A percentile compares a stretch with the other conserved stretches of the same genome.
phyloP scores from a whole-genome alignment of 2,329 filamentous ascomycete genomes.

The Mariannaea sp. region DNA sequence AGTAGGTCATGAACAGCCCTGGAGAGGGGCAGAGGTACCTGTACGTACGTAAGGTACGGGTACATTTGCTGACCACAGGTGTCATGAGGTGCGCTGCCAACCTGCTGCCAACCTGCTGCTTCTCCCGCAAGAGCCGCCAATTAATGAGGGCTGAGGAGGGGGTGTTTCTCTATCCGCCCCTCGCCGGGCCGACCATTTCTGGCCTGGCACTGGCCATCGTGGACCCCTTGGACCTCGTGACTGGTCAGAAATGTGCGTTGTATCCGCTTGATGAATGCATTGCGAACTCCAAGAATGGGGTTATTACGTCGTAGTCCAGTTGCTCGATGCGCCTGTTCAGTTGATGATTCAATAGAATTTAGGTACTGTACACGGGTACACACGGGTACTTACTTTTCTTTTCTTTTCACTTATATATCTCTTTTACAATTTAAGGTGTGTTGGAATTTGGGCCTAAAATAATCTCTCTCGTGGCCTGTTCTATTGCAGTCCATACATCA shows the following conservation, averaged over 20 bases:
- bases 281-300: background rate
- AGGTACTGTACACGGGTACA: too few relatives aligned
- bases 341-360: background rate
- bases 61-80: too few relatives aligned
- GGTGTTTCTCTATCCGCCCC: slow-evolving; percentile 8
- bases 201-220: slow-evolving; percentile 37
- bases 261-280: slow-evolving; percentile 8
- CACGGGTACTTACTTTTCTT: too few relatives aligned
- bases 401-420: too few relatives aligned
- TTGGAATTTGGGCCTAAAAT: too few relatives aligned
- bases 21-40: too few relatives aligned
- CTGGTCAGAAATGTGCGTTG: slow-evolving; percentile 23
- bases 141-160: background rate
- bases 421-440: too few relatives aligned
- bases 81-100: too few relatives aligned
- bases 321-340: background rate
- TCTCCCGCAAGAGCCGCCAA: background rate
- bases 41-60: too few relatives aligned
- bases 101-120: background rate
- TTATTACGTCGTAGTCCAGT: slow-evolving; percentile 9
- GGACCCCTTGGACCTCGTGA: slow-evolving; percentile 34
- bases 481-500: too few relatives aligned
- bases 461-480: too few relatives aligned
- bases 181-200: slow-evolving; percentile 7
- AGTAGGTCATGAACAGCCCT: too few relatives aligned